These are phyloP conservation scores for Aureobasidium sp. DNA, from an alignment of 2,329 filamentous ascomycete species.

Conservation along the genomic window DNA sequence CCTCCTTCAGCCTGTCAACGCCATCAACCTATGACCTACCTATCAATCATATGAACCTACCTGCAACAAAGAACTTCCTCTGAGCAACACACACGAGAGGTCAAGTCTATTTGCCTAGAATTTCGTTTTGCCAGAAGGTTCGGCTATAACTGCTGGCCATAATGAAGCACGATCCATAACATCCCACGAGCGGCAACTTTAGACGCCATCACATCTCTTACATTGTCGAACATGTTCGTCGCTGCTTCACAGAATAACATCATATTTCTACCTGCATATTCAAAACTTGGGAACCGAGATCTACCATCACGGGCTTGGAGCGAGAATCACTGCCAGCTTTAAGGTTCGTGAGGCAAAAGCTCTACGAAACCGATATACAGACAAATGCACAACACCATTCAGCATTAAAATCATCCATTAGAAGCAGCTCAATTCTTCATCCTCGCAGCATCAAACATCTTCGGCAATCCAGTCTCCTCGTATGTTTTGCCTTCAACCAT, in stretches of 20 bases:
- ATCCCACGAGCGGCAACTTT: not conserved
- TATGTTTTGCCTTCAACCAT: conserved; percentile 38
- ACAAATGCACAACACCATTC: not conserved
- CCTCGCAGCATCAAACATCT: conserved; percentile 37
- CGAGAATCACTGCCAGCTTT: no score
- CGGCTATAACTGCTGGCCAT: not conserved
- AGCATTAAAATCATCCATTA: not conserved
- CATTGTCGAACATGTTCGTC: no score
- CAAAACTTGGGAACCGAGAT: no score
- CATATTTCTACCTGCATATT: no score
- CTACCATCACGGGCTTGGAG: no score
- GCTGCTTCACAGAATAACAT: no score
- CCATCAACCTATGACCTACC: not conserved
- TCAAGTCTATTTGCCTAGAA: not conserved
- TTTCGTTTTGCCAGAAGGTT: not conserved
- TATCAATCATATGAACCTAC: not conserved
- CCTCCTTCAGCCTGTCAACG: not conserved
- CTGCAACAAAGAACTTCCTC: not conserved
- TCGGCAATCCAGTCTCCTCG: conserved; percentile 42
- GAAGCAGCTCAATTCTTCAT: not conserved
- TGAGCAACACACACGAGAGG: not conserved
- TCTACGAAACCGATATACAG: not conserved
- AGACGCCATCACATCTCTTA: not conserved
- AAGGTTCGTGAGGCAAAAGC: no score
- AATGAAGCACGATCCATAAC: not conserved